phyloP scores from a whole-genome alignment of 257 asterid species.

The Solanum dulcamara region DNA sequence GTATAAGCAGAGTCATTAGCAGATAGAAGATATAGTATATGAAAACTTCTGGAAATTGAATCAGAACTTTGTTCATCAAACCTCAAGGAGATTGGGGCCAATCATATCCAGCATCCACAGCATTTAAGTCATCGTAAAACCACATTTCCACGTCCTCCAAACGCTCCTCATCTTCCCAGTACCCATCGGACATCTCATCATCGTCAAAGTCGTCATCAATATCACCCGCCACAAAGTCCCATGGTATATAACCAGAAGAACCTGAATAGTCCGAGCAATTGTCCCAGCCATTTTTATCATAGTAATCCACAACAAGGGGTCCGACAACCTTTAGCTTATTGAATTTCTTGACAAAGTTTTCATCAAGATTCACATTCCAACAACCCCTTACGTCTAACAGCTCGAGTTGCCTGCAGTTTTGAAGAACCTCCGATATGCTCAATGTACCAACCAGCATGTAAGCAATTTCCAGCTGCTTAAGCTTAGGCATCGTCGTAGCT shows the following conservation, averaged over 20 bases:
- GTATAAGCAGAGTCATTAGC: neutral
- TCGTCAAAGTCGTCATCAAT: conserved; percentile 12
- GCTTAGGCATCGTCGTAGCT: conserved; percentile 26
- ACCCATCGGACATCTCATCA: conserved; percentile 26
- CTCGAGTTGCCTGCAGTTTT: conserved; percentile 15
- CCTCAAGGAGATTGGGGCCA: conserved; percentile 45
- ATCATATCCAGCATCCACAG: conserved; percentile 13
- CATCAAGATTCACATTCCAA: conserved; percentile 39
- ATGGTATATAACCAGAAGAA: conserved; percentile 16
- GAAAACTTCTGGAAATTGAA: neutral
- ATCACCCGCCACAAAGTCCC: conserved; percentile 21
- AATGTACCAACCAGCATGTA: conserved; percentile 18
- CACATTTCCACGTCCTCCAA: conserved; percentile 18
- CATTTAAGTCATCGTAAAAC: conserved; percentile 23
- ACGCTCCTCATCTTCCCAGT: conserved; percentile 20
- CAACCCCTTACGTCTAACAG: conserved; percentile 34
- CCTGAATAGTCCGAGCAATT: conserved; percentile 27
- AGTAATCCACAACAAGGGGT: conserved; percentile 24
- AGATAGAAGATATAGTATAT: neutral
- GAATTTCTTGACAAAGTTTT: conserved; percentile 17
- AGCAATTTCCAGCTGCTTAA: conserved; percentile 34
- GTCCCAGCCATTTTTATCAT: conserved; percentile 26
- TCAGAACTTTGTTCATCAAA: neutral
- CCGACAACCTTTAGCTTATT: conserved; percentile 29
- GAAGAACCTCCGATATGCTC: conserved; percentile 13